Percentiles rank a stretch among this genome's conserved stretches.
phyloP scores from a whole-genome alignment of 257 asterid genomes.

The Cordia subcordata region DNA sequence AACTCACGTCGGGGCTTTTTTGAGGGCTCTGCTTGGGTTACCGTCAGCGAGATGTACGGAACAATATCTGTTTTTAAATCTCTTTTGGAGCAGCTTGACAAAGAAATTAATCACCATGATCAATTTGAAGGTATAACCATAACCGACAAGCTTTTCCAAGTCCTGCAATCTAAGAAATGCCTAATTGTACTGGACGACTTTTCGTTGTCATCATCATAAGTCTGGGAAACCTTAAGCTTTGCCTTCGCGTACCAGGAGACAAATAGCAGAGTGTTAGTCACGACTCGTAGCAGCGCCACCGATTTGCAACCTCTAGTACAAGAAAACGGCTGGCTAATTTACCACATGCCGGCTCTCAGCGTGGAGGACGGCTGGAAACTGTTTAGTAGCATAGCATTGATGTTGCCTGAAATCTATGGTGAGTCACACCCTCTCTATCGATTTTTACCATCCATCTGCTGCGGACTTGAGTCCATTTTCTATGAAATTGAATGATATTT shows the following conservation, averaged over 20 bases:
- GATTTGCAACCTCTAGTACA: background rate
- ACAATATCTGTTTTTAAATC: background rate
- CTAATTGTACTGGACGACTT: background rate
- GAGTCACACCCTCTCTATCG: too few relatives aligned
- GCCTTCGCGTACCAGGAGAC: background rate
- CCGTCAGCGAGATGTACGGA: background rate
- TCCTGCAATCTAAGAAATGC: background rate
- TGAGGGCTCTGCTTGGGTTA: background rate
- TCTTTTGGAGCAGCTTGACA: background rate
- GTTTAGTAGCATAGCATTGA: background rate
- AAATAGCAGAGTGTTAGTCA: background rate
- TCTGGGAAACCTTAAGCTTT: background rate
- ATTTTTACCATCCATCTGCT: too few relatives aligned
- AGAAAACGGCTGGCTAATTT: background rate
- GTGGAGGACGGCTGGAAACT: background rate
- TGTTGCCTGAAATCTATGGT: too few relatives aligned
- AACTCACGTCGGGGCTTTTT: background rate
- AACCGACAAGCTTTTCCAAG: background rate
- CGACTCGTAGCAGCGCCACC: background rate
- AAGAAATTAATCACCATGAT: background rate
- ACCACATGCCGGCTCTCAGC: background rate
- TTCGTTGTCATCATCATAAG: background rate
- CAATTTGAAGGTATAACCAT: background rate
- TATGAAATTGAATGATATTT: too few relatives aligned
- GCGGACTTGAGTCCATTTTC: too few relatives aligned